Percentiles rank a stretch among this genome's conserved stretches.
These are phyloP conservation scores for Trematosphaeria pertusa DNA, from an alignment of 2,329 filamentous ascomycete species.

Conservation along the genomic window DNA sequence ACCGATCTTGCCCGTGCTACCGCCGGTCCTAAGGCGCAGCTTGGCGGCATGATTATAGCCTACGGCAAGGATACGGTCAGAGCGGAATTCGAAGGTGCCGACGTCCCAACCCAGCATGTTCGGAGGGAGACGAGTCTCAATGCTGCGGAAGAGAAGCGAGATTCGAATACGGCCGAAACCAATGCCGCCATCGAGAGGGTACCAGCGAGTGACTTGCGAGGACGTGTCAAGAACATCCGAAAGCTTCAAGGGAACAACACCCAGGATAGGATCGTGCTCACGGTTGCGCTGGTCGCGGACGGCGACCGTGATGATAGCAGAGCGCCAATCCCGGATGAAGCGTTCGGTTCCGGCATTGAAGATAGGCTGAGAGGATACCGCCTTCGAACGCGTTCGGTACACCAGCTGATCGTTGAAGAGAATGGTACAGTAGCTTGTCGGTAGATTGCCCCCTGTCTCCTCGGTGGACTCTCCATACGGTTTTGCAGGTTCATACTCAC, in stretches of 20 bases:
- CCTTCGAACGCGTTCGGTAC: conserved; percentile 95
- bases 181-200: conserved; percentile 93
- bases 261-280: conserved; percentile 93
- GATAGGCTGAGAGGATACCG: conserved; percentile 91
- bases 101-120: conserved; percentile 92
- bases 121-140: conserved; percentile 85
- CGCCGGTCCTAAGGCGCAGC: conserved; percentile 81
- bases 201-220: conserved; percentile 90
- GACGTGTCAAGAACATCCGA: conserved; percentile 87
- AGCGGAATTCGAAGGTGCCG: conserved; percentile 88
- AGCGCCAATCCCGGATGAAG: conserved; percentile 93
- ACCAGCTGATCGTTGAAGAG: conserved; percentile 85
- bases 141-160: conserved; percentile 86
- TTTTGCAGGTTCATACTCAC: conserved; percentile 88
- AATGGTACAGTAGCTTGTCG: conserved; percentile 94
- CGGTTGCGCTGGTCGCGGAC: conserved; percentile 88
- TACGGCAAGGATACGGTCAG: conserved; percentile 70
- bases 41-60: conserved; percentile 70
- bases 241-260: conserved; percentile 86
- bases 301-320: conserved; percentile 81
- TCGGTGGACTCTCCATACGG: conserved; percentile 85
- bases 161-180: conserved; percentile 88
- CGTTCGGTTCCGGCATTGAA: conserved; percentile 96
- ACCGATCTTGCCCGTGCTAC: conserved; percentile 75
- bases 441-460: conserved; percentile 79